Percentiles rank a stretch among this genome's conserved stretches.
Evolutionary conservation across 2,329 filamentous ascomycete species (phyloP).

Genomic region (Hyphodiscus sp.): DNA sequence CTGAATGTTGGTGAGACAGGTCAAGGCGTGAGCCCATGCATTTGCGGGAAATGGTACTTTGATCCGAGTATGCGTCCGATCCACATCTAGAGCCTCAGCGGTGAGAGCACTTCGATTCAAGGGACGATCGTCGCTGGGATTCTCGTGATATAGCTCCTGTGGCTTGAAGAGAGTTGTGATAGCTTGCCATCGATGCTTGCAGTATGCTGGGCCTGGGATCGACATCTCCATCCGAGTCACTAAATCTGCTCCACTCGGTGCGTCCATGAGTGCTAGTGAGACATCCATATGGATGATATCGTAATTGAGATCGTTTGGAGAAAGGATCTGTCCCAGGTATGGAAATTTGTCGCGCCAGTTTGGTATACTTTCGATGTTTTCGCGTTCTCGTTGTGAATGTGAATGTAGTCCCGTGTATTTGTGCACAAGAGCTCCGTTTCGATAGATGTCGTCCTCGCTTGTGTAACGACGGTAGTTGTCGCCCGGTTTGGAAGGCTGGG

Average conservation of each 20-base stretch:
- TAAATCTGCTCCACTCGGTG: conserved; percentile 53
- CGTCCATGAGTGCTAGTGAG: conserved; percentile 52
- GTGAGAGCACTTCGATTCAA: conserved; percentile 9
- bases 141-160: conserved; percentile 33
- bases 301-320: conserved; percentile 45
- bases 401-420: conserved; percentile 20
- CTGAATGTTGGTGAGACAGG: conserved; percentile 21
- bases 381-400: conserved; percentile 11
- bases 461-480: conserved; percentile 14
- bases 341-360: conserved; percentile 55
- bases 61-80: conserved; percentile 18
- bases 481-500: conserved; percentile 12
- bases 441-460: conserved; percentile 18
- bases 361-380: conserved; percentile 44
- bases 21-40: conserved; percentile 27
- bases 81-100: conserved; percentile 13
- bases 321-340: conserved; percentile 46
- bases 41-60: conserved; percentile 26
- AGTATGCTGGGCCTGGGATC: conserved; percentile 46
- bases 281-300: conserved; percentile 57
- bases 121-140: conserved; percentile 32
- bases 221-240: conserved; percentile 53
- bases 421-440: conserved; percentile 18
- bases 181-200: conserved; percentile 54
- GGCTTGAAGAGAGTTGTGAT: conserved; percentile 53